A percentile compares a stretch with the other conserved stretches of the same genome.
Conservation (phyloP, 2,329 filamentous ascomycete species). For the Bipolaris zeicola region DNA sequence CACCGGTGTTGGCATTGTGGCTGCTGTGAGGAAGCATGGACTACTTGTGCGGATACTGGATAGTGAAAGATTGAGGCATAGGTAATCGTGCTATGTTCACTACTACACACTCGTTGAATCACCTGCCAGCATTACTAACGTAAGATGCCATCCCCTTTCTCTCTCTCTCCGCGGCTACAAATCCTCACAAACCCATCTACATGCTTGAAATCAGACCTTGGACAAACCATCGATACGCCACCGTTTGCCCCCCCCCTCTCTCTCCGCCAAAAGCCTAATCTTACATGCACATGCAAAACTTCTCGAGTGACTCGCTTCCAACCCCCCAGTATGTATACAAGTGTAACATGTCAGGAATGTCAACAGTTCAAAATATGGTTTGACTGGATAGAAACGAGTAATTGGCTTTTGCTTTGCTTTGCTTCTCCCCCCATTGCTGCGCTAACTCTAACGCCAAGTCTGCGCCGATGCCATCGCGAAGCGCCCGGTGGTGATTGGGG, state of each 20-base stretch:
- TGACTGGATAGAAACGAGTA: background rate
- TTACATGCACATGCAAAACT: conserved; percentile 25
- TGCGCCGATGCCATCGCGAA: conserved; percentile 57
- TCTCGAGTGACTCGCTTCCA: conserved; percentile 42
- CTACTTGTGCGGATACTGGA: conserved; percentile 61
- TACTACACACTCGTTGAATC: conserved; percentile 34
- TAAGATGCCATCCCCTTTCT: conserved; percentile 41
- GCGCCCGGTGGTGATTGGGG: conserved; percentile 60
- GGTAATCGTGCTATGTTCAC: conserved; percentile 54
- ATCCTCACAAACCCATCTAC: conserved; percentile 45
- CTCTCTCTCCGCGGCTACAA: conserved; percentile 39
- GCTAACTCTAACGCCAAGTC: conserved; percentile 57
- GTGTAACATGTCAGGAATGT: conserved; percentile 44
- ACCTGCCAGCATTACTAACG: conserved; percentile 51
- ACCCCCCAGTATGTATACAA: conserved; percentile 50
- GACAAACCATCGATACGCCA: conserved; percentile 45
- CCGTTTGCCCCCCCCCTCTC: conserved; percentile 33
- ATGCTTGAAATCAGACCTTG: conserved; percentile 50
- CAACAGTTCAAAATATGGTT: background rate
- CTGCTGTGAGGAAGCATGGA: conserved; percentile 58
- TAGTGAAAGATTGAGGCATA: conserved; percentile 58
- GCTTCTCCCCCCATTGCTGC: conserved; percentile 34
- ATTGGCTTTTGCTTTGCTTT: conserved; percentile 52
- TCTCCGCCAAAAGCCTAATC: conserved; percentile 45
- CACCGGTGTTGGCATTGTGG: conserved; percentile 58